Evolutionary conservation across 1,284 basidiomycete species (phyloP).

Genomic region (Baeospora myosura): DNA sequence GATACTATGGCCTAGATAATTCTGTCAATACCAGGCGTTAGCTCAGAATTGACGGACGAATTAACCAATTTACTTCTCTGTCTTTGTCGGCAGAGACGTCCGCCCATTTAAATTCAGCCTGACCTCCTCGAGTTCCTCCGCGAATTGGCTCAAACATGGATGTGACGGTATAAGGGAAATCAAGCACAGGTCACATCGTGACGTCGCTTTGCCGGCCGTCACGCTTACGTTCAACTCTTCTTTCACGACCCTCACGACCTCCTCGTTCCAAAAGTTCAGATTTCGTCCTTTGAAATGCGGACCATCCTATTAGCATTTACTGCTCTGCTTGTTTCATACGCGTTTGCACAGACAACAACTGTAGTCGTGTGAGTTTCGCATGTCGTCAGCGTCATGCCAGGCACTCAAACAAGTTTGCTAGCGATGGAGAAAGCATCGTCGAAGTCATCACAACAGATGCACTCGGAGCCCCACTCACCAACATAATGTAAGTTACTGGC

Average conservation of each 20-base stretch:
- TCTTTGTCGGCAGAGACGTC: conserved; percentile 89
- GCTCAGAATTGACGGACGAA: not conserved
- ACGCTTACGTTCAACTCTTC: no score
- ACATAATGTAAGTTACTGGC: conserved; percentile 33
- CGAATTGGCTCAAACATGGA: conserved; percentile 77
- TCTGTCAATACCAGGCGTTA: conserved; percentile 35
- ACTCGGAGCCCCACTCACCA: conserved; percentile 35
- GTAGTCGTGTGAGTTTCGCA: conserved; percentile 38
- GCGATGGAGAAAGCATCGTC: conserved; percentile 47
- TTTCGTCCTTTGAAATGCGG: no score
- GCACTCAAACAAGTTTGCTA: conserved; percentile 18
- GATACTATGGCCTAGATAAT: conserved; percentile 87
- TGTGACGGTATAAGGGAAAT: no score
- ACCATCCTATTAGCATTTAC: conserved; percentile 13
- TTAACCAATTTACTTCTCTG: conserved; percentile 55
- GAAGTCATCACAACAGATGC: conserved; percentile 41
- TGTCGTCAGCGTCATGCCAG: conserved; percentile 15
- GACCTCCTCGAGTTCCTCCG: conserved; percentile 81
- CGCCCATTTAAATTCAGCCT: conserved; percentile 88
- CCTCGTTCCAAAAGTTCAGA: no score
- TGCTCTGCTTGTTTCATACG: conserved; percentile 23
- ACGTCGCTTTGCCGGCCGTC: no score
- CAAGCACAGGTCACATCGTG: no score
- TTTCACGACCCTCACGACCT: no score
- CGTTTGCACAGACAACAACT: conserved; percentile 41